phyloP scores from a whole-genome alignment of 805 yeast species.

The Hanseniaspora lindneri region DNA sequence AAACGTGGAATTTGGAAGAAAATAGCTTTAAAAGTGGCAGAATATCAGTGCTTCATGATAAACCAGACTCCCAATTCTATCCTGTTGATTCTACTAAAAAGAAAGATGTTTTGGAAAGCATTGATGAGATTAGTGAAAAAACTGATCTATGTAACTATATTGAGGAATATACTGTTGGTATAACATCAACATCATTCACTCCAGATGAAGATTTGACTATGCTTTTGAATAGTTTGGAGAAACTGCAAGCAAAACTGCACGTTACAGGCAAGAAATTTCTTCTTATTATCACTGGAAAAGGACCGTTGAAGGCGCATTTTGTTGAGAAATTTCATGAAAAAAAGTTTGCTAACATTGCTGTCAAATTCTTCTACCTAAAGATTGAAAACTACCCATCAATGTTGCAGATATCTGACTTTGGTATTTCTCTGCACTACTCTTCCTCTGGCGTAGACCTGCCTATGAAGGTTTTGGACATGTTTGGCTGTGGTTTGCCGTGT shows the following conservation, averaged over 20 bases:
- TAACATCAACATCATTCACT: conserved; percentile 87
- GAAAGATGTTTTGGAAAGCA: conserved; percentile 11
- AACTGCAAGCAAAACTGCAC: conserved; percentile 29
- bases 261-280: conserved; percentile 31
- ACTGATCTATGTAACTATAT: background rate
- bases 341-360: conserved; percentile 33
- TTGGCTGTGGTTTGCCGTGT: conserved; percentile 93
- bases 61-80: conserved; percentile 44
- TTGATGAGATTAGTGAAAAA: conserved; percentile 8
- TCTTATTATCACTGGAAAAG: conserved; percentile 91
- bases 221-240: conserved; percentile 50
- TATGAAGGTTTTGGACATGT: conserved; percentile 92
- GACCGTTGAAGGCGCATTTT: conserved; percentile 59
- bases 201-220: conserved; percentile 82
- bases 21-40: conserved; percentile 31
- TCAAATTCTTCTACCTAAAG: conserved; percentile 65
- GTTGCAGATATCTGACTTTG: conserved; percentile 68
- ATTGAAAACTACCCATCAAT: conserved; percentile 69
- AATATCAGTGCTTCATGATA: conserved; percentile 64
- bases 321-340: conserved; percentile 36
- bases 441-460: conserved; percentile 92
- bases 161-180: conserved; percentile 46
- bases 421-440: conserved; percentile 80
- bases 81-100: conserved; percentile 18
- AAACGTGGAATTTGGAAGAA: conserved; percentile 36